Evolutionary conservation across 2,329 filamentous ascomycete genomes (phyloP).

Genomic region (Tolypocladium pustulatum): DNA sequence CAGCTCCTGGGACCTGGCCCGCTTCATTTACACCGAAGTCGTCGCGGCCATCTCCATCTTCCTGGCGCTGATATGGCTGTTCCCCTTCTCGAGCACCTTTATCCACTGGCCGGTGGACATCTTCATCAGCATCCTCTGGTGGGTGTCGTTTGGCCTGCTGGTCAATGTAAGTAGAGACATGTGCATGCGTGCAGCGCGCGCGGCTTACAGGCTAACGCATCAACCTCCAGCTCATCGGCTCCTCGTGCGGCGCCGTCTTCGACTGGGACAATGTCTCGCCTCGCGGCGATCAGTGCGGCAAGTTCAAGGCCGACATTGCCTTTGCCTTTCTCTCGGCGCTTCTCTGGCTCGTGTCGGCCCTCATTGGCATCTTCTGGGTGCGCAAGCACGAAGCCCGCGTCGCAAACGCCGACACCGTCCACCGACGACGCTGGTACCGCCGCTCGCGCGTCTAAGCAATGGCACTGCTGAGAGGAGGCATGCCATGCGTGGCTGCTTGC

Average conservation of each 20-base stretch:
- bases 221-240: constrained; percentile 25
- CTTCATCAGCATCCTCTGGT: constrained; percentile 59
- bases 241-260: constrained; percentile 46
- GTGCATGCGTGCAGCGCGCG: background rate
- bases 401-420: constrained; percentile 16
- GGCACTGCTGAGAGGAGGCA: background rate
- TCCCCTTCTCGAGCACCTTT: constrained; percentile 59
- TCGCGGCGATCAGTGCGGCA: constrained; percentile 44
- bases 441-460: constrained; percentile 24
- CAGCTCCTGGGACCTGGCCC: constrained; percentile 43
- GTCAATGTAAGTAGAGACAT: constrained; percentile 40
- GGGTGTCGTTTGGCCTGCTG: constrained; percentile 56
- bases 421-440: constrained; percentile 31
- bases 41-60: constrained; percentile 60
- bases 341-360: constrained; percentile 55
- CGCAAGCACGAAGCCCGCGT: constrained; percentile 27
- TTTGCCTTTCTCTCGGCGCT: constrained; percentile 63
- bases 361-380: constrained; percentile 47
- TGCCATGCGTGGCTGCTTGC: background rate
- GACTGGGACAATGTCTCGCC: constrained; percentile 46
- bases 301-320: constrained; percentile 61
- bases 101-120: constrained; percentile 63
- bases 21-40: constrained; percentile 67
- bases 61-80: constrained; percentile 59
- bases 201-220: constrained; percentile 1